phyloP scores from a whole-genome alignment of 768 basidiomycete genomes.

The Russula brevipes region DNA sequence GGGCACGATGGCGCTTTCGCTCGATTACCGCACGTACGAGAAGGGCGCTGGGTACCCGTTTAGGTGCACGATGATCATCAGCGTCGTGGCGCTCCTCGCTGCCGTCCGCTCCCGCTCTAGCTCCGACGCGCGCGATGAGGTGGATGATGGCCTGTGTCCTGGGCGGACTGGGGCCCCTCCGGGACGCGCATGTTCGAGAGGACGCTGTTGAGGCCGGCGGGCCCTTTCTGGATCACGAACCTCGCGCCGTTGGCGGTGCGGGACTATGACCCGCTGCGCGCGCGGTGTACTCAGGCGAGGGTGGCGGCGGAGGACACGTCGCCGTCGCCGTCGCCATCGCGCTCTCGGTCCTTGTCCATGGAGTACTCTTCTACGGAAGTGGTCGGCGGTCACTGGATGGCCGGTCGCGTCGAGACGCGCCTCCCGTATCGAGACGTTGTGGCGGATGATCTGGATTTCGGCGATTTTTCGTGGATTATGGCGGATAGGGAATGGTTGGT shows the following conservation, averaged over 20 bases:
- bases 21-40: neutral
- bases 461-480: neutral
- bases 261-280: conserved; percentile 6
- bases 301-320: neutral
- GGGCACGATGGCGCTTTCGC: conserved; percentile 1
- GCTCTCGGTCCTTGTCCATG: neutral
- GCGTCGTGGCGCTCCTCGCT: neutral
- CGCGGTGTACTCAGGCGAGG: neutral
- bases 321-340: neutral
- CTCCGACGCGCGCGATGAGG: too few relatives aligned
- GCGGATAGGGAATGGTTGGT: conserved; percentile 19
- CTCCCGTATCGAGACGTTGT: conserved; percentile 17
- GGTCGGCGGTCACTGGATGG: neutral
- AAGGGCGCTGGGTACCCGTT: neutral
- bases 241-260: conserved; percentile 9
- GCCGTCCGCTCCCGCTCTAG: neutral
- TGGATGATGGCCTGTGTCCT: neutral
- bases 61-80: conserved; percentile 14
- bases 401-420: neutral
- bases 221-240: conserved; percentile 10
- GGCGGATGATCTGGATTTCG: neutral
- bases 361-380: neutral
- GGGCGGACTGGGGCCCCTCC: conserved; percentile 15
- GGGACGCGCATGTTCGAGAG: conserved; percentile 2
- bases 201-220: neutral